A percentile compares a stretch with the other conserved stretches of the same genome.
Evolutionary conservation across 2,329 filamentous ascomycete genomes (phyloP).

Genomic region (Teratosphaeria epicoccoides): DNA sequence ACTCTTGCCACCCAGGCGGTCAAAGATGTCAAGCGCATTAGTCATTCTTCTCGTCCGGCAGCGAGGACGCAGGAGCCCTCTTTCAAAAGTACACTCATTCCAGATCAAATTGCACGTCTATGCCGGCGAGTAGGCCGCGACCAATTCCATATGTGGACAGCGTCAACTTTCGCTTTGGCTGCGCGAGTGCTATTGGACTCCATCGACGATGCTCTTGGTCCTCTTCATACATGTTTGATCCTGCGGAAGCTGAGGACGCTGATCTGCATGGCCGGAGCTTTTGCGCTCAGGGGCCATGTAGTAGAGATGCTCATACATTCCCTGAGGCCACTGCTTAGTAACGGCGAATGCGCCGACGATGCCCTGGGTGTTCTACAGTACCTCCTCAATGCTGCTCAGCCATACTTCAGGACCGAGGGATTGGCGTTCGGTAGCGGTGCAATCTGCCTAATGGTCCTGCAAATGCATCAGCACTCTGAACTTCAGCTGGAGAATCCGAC

Average conservation of each 20-base stretch:
- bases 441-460: constrained; percentile 66
- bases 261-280: constrained; percentile 62
- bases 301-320: constrained; percentile 83
- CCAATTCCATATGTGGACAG: constrained; percentile 28
- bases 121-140: constrained; percentile 62
- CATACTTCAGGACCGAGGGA: constrained; percentile 48
- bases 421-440: constrained; percentile 75
- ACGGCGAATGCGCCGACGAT: constrained; percentile 83
- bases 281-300: constrained; percentile 68
- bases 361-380: constrained; percentile 79
- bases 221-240: constrained; percentile 75
- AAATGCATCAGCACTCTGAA: constrained; percentile 47
- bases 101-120: constrained; percentile 66
- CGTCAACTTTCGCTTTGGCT: constrained; percentile 21
- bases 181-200: constrained; percentile 69
- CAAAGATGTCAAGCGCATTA: constrained; percentile 56
- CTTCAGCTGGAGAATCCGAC: constrained; percentile 45
- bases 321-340: constrained; percentile 64
- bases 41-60: constrained; percentile 54
- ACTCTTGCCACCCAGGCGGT: constrained; percentile 53
- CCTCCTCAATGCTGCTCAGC: constrained; percentile 57
- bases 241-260: constrained; percentile 77
- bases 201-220: constrained; percentile 72
- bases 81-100: constrained; percentile 68
- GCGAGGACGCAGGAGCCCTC: constrained; percentile 76